Percentiles rank a stretch among this genome's conserved stretches.
Evolutionary conservation across 768 basidiomycete genomes (phyloP).

Genomic region (Imleria badia): DNA sequence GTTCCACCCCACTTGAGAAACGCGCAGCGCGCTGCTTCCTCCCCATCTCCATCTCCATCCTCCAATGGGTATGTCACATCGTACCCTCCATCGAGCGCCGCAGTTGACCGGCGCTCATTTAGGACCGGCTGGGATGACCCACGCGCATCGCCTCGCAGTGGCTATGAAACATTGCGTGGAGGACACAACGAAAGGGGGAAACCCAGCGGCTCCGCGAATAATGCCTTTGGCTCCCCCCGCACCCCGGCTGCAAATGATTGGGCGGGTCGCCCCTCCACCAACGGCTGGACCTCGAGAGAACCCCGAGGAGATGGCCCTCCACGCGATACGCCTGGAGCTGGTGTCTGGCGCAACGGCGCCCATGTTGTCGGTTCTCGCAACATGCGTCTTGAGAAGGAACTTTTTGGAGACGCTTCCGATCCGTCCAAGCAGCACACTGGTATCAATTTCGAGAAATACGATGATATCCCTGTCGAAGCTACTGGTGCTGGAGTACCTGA

Average conservation of each 20-base stretch:
- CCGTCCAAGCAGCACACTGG: slow-evolving; percentile 90
- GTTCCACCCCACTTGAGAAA: slow-evolving; percentile 87
- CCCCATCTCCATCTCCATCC: slow-evolving; percentile 34
- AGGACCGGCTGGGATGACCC: slow-evolving; percentile 78
- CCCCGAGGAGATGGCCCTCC: slow-evolving; percentile 37
- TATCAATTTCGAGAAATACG: slow-evolving; percentile 99
- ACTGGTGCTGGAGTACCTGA: slow-evolving; percentile 98
- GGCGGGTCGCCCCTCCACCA: slow-evolving; percentile 39
- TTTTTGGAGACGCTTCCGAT: slow-evolving; percentile 88
- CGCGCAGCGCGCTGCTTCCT: slow-evolving; percentile 80
- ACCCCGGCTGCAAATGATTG: slow-evolving; percentile 38
- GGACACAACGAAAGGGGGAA: slow-evolving; percentile 38
- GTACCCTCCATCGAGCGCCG: slow-evolving; percentile 12
- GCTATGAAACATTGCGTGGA: slow-evolving; percentile 42
- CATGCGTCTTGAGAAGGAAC: slow-evolving; percentile 89
- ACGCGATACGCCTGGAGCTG: slow-evolving; percentile 51
- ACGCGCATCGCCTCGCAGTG: slow-evolving; percentile 63
- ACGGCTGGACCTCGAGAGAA: slow-evolving; percentile 39
- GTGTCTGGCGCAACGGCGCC: slow-evolving; percentile 86
- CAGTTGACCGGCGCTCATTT: slow-evolving; percentile 20
- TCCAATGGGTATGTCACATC: slow-evolving; percentile 51
- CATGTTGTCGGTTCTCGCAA: slow-evolving; percentile 86
- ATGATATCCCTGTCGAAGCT: slow-evolving; percentile 98
- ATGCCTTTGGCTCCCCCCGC: slow-evolving; percentile 37
- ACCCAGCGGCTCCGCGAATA: slow-evolving; percentile 41